A percentile compares a stretch with the other conserved stretches of the same genome.
These are phyloP conservation scores for Colletotrichum echinochloae DNA, from an alignment of 2,329 filamentous ascomycete genomes.

Conservation along the genomic window DNA sequence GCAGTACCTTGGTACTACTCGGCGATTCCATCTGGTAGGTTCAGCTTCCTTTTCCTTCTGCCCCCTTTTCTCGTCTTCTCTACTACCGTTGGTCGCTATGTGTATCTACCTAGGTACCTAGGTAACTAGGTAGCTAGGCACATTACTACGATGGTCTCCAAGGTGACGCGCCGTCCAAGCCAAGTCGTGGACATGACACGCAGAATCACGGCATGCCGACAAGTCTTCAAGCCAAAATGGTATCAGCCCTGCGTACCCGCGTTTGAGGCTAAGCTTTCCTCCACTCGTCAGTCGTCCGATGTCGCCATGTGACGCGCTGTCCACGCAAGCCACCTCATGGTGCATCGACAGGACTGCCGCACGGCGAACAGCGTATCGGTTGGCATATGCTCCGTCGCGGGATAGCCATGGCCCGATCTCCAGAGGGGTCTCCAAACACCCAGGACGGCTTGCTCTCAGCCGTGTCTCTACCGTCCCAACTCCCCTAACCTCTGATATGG, in stretches of 20 bases:
- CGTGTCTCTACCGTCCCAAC: not conserved
- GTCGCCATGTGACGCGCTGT: slow-evolving; percentile 4
- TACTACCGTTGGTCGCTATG: no score
- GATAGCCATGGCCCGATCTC: slow-evolving; percentile 25
- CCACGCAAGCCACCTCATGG: slow-evolving; percentile 33
- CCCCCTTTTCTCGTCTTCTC: no score
- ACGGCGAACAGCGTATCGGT: not conserved
- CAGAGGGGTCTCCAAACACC: not conserved
- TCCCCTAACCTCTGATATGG: slow-evolving; percentile 2
- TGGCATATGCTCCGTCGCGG: slow-evolving; percentile 14
- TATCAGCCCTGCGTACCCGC: slow-evolving; percentile 27
- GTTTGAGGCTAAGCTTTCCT: slow-evolving; percentile 39
- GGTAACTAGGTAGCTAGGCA: not conserved
- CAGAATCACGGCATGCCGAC: not conserved
- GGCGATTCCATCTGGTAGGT: no score
- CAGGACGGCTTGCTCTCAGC: slow-evolving; percentile 11
- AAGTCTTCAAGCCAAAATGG: slow-evolving; percentile 2
- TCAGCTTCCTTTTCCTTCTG: no score
- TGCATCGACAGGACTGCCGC: not conserved
- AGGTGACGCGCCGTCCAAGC: no score
- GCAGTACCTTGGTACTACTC: no score
- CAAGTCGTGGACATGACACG: slow-evolving; percentile 28
- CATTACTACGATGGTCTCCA: no score
- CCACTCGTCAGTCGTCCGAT: slow-evolving; percentile 24
- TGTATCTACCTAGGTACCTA: no score